These are phyloP conservation scores for Suhomyces wounanorum DNA, from an alignment of 1,139 yeast species.

Conservation along the genomic window DNA sequence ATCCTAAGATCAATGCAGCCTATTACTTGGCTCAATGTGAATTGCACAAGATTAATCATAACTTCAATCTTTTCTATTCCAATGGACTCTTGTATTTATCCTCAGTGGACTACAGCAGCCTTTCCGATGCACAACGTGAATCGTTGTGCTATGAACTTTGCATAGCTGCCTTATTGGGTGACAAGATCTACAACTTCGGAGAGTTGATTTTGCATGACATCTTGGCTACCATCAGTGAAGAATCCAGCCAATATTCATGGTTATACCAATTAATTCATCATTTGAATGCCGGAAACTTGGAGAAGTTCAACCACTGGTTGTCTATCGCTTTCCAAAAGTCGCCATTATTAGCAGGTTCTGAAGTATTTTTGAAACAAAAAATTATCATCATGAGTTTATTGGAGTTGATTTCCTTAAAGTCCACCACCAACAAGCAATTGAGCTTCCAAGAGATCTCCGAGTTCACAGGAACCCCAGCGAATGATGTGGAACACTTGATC, in stretches of 20 bases:
- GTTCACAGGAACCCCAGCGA: slow-evolving; percentile 65
- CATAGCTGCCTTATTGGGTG: slow-evolving; percentile 87
- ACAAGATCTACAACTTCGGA: slow-evolving; percentile 91
- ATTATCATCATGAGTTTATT: slow-evolving; percentile 89
- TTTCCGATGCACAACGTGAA: slow-evolving; percentile 23
- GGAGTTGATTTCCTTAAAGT: slow-evolving; percentile 81
- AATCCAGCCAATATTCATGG: slow-evolving; percentile 63
- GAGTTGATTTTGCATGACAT: slow-evolving; percentile 91
- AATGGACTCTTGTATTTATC: slow-evolving; percentile 56
- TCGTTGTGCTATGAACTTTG: slow-evolving; percentile 76
- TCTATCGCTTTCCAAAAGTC: slow-evolving; percentile 40
- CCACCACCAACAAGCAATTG: slow-evolving; percentile 72
- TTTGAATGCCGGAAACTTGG: slow-evolving; percentile 78
- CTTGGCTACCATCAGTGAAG: slow-evolving; percentile 52
- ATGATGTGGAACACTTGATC: slow-evolving; percentile 85
- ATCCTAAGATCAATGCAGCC: slow-evolving; percentile 75
- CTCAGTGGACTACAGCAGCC: slow-evolving; percentile 42
- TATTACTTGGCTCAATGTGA: slow-evolving; percentile 82
- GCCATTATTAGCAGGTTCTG: slow-evolving; percentile 61
- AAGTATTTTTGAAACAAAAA: slow-evolving; percentile 80
- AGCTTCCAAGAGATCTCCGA: slow-evolving; percentile 71
- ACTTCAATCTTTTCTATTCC: slow-evolving; percentile 79
- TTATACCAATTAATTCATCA: slow-evolving; percentile 67
- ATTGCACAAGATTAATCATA: slow-evolving; percentile 70
- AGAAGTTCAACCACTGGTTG: slow-evolving; percentile 55